A percentile compares a stretch with the other conserved stretches of the same genome.
Evolutionary conservation across 805 yeast genomes (phyloP).

Genomic region (Candida verbasci): DNA sequence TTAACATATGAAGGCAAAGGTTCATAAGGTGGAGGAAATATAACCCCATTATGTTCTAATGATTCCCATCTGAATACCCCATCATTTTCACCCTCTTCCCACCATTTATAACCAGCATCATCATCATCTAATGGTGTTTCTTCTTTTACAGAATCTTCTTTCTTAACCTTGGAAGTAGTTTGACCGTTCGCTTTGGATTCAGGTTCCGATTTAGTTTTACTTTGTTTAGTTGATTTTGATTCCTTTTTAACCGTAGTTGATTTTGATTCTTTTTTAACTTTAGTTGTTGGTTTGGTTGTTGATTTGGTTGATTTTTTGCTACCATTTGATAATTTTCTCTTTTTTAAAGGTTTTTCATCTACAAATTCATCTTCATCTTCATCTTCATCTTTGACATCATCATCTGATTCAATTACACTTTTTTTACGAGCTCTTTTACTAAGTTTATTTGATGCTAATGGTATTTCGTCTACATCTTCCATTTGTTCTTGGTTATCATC

Average conservation of each 20-base stretch:
- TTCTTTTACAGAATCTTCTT: constrained; percentile 6
- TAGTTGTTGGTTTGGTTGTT: constrained; percentile 3
- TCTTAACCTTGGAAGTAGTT: constrained; percentile 8
- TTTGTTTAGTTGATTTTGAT: constrained; percentile 1
- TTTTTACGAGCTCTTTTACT: background rate
- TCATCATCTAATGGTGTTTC: constrained; percentile 13
- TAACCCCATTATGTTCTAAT: constrained; percentile 82
- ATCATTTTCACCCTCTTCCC: constrained; percentile 83
- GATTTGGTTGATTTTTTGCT: background rate
- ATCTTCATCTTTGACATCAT: constrained; percentile 8
- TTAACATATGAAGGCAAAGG: constrained; percentile 78
- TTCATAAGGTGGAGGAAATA: constrained; percentile 90
- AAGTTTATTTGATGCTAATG: constrained; percentile 8
- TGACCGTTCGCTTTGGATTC: background rate
- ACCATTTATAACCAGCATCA: constrained; percentile 58
- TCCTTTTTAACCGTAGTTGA: constrained; percentile 1
- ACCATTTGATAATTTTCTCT: constrained; percentile 5
- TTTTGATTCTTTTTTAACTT: constrained; percentile 7
- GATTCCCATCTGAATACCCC: constrained; percentile 83
- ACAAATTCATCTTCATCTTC: constrained; percentile 7
- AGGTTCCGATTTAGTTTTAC: constrained; percentile 2
- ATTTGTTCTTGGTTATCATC: no score
- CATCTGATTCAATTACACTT: constrained; percentile 2
- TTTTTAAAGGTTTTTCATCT: constrained; percentile 9
- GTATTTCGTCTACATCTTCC: constrained; percentile 11